Evolutionary conservation across 768 basidiomycete species (phyloP).

Genomic region (Russula dissimulans): DNA sequence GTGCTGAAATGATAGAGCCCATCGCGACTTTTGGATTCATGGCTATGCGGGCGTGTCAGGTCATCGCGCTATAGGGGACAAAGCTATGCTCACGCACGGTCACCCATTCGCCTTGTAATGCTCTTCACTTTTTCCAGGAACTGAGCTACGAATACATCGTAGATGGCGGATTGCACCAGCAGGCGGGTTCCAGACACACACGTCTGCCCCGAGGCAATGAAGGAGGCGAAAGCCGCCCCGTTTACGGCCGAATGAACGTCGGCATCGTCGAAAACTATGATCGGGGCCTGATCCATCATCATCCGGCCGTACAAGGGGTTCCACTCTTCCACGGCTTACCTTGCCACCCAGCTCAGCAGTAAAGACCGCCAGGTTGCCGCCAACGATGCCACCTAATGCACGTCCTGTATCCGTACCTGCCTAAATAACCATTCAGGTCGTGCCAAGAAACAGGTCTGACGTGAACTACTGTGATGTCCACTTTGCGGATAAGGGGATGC

Average conservation of each 20-base stretch:
- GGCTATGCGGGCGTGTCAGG: conserved; percentile 35
- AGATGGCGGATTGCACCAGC: conserved; percentile 60
- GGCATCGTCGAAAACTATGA: conserved; percentile 72
- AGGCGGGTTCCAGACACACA: conserved; percentile 89
- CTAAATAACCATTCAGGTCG: conserved; percentile 28
- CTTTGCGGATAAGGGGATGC: conserved; percentile 62
- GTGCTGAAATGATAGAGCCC: conserved; percentile 68
- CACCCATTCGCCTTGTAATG: conserved; percentile 64
- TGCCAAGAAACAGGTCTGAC: not conserved
- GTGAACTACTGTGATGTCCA: conserved; percentile 67
- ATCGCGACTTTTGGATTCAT: conserved; percentile 61
- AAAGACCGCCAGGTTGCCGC: conserved; percentile 60
- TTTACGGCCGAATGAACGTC: conserved; percentile 69
- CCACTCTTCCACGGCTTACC: conserved; percentile 28
- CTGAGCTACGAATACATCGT: conserved; percentile 52
- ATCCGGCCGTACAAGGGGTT: not conserved
- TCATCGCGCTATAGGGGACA: not conserved
- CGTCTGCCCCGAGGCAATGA: conserved; percentile 83
- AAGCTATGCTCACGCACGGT: conserved; percentile 38
- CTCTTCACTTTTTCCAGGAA: conserved; percentile 55
- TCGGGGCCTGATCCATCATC: conserved; percentile 48
- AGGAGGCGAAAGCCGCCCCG: conserved; percentile 74
- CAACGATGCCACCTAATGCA: conserved; percentile 62
- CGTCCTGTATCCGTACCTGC: conserved; percentile 74
- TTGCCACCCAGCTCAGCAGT: conserved; percentile 87